Percentiles rank a stretch among this genome's conserved stretches.
phyloP scores from a whole-genome alignment of 2,329 filamentous ascomycete species.

The Xylaria sp. region DNA sequence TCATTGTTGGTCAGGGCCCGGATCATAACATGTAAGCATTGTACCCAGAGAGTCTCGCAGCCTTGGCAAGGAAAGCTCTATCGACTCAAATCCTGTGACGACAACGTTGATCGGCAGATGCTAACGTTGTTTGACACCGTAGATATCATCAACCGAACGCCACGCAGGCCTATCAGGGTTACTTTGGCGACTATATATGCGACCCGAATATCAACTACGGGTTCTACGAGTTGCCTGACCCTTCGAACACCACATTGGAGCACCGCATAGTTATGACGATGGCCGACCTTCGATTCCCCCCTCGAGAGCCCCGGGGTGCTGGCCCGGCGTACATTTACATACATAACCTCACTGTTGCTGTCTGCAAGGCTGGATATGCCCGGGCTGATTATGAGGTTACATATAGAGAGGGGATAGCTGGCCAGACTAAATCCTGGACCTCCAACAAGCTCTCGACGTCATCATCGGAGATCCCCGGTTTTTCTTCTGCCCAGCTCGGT shows the following conservation, averaged over 20 bases:
- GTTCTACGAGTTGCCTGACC: background rate
- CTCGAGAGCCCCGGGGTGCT: background rate
- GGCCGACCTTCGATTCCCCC: conserved; percentile 18
- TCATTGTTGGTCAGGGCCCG: conserved; percentile 21
- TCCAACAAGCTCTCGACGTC: background rate
- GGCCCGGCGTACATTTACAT: conserved; percentile 10
- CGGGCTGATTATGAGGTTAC: conserved; percentile 16
- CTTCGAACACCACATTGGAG: conserved; percentile 14
- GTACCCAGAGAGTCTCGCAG: background rate
- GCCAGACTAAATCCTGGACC: conserved; percentile 12
- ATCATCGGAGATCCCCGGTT: conserved; percentile 17
- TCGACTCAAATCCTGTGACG: background rate
- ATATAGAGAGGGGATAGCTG: conserved; percentile 3
- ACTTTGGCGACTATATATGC: conserved; percentile 22
- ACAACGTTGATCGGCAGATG: background rate
- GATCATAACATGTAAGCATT: conserved; percentile 19
- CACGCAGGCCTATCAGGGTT: conserved; percentile 23
- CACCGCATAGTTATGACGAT: conserved; percentile 25
- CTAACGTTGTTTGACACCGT: background rate
- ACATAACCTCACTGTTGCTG: conserved; percentile 17
- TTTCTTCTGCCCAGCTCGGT: conserved; percentile 16
- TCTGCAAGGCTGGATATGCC: conserved; percentile 22
- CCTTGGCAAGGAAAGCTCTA: background rate
- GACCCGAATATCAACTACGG: conserved; percentile 17
- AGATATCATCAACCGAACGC: conserved; percentile 22